Conservation (phyloP, 345 rosid species). For the Melaleuca alternifolia region DNA sequence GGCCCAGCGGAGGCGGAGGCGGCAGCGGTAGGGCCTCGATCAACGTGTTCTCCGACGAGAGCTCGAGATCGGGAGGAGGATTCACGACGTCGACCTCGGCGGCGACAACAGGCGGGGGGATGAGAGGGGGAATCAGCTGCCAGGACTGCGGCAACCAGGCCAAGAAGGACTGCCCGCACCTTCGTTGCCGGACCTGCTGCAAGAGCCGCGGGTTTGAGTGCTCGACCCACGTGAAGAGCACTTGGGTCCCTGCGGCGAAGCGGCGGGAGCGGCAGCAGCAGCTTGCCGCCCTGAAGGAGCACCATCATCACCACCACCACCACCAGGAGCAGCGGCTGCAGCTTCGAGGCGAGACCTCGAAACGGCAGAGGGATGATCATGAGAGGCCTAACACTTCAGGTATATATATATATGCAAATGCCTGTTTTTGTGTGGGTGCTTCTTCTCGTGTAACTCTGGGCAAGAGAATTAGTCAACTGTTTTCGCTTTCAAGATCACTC, state of each 20-base stretch:
- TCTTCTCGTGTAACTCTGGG: background rate
- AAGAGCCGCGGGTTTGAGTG: conserved; percentile 46
- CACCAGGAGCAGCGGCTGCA: background rate
- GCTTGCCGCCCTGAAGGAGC: conserved; percentile 12
- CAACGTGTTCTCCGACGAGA: conserved; percentile 13
- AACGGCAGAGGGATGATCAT: conserved; percentile 1
- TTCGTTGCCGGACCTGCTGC: conserved; percentile 43
- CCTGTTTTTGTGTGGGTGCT: background rate
- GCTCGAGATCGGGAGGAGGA: conserved; percentile 1
- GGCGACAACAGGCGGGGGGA: background rate
- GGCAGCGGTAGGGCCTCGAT: background rate
- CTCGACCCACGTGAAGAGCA: conserved; percentile 41
- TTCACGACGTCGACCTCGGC: background rate
- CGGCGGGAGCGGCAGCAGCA: conserved; percentile 41
- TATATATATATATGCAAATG: background rate
- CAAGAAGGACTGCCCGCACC: conserved; percentile 29
- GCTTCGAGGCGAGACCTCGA: background rate
- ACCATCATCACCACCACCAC: conserved; percentile 2
- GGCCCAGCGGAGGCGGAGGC: background rate
- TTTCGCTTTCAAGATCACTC: background rate
- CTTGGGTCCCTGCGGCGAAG: conserved; percentile 46
- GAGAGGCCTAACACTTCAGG: background rate
- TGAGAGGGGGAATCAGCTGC: conserved; percentile 29
- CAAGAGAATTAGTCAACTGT: background rate
- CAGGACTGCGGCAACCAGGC: conserved; percentile 51